Conservation (phyloP, 768 basidiomycete genomes). For the Termitomyces sp. region DNA sequence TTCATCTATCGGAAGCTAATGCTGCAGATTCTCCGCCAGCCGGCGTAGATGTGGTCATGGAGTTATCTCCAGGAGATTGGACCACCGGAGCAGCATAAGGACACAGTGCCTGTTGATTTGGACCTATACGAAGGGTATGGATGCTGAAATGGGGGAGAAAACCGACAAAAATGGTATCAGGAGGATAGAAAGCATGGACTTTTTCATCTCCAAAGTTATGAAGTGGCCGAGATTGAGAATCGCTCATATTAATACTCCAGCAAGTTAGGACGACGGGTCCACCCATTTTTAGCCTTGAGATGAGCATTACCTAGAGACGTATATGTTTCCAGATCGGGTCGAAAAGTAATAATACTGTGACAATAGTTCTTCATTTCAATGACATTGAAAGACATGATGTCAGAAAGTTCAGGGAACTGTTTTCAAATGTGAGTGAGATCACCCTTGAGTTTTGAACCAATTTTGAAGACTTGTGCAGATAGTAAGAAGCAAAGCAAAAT, state of each 20-base stretch:
- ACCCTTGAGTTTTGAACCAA: background rate
- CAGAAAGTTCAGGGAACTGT: slow-evolving; percentile 1
- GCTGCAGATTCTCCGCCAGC: background rate
- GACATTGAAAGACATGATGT: background rate
- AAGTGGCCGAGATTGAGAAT: background rate
- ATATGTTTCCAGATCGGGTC: slow-evolving; percentile 1
- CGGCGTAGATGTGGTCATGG: background rate
- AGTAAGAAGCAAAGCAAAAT: background rate
- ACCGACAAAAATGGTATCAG: background rate
- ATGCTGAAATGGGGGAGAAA: background rate
- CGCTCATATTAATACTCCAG: background rate
- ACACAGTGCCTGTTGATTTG: slow-evolving; percentile 1
- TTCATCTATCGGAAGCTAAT: background rate
- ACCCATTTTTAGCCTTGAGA: background rate
- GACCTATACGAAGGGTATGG: slow-evolving; percentile 1
- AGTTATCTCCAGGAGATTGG: background rate
- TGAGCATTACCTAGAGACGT: slow-evolving; percentile 5
- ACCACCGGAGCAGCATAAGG: background rate
- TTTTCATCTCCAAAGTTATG: slow-evolving; percentile 3
- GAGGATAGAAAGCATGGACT: background rate
- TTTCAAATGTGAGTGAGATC: slow-evolving; percentile 1
- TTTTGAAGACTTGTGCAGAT: background rate
- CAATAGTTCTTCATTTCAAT: slow-evolving; percentile 9
- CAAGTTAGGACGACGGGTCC: background rate
- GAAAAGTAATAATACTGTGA: no score